A percentile compares a stretch with the other conserved stretches of the same genome.
phyloP scores from a whole-genome alignment of 73 alveolate genomes.

The Stentor coeruleus region DNA sequence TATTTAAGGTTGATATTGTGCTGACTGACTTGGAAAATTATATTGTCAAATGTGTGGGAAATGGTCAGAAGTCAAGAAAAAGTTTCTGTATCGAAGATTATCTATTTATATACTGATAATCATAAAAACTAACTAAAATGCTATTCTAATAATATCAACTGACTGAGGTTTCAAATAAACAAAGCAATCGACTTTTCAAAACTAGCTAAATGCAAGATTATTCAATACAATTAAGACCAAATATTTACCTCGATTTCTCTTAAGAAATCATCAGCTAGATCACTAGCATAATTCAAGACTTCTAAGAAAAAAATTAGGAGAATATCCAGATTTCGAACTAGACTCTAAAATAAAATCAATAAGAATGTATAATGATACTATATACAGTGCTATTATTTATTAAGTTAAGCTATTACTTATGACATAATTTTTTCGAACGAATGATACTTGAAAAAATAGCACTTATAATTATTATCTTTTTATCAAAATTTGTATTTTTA shows the following conservation, averaged over 20 bases:
- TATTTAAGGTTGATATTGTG: conserved; percentile 46
- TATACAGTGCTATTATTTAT: too few species aligned
- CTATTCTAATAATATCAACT: too few species aligned
- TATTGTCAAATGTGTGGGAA: conserved; percentile 35
- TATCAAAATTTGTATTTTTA: too few species aligned
- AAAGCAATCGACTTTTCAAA: neutral
- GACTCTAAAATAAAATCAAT: conserved; percentile 29
- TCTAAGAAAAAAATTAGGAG: conserved; percentile 9
- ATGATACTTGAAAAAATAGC: too few species aligned
- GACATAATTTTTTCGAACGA: too few species aligned
- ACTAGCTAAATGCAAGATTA: neutral
- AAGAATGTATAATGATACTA: too few species aligned
- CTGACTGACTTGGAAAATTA: conserved; percentile 42
- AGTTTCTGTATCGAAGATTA: neutral
- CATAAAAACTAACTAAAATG: too few species aligned
- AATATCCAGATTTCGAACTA: conserved; percentile 30
- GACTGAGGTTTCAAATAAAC: neutral
- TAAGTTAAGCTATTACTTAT: too few species aligned
- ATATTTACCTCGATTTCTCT: conserved; percentile 3
- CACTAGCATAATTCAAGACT: neutral
- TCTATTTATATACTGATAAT: neutral
- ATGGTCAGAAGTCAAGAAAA: conserved; percentile 35
- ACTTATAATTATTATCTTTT: too few species aligned
- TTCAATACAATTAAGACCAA: neutral
- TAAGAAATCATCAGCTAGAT: conserved; percentile 8